These are phyloP conservation scores for Penicillium chermesinum DNA, from an alignment of 495 filamentous ascomycete species.

Conservation along the genomic window DNA sequence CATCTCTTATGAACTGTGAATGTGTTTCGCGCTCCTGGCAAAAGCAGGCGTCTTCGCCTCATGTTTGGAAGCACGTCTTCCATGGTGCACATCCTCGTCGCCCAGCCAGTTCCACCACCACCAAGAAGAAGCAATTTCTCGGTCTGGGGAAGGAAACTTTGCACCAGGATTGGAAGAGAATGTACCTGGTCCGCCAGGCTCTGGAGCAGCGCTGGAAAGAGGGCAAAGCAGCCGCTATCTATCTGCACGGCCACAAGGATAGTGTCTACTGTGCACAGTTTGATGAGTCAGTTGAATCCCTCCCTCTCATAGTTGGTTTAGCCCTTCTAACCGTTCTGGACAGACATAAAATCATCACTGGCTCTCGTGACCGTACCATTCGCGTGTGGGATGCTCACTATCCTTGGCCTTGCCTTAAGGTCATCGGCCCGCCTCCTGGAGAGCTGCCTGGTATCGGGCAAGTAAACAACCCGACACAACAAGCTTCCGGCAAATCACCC, in stretches of 20 bases:
- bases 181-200: conserved; percentile 68
- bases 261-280: conserved; percentile 98
- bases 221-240: conserved; percentile 72
- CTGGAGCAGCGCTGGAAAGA: conserved; percentile 75
- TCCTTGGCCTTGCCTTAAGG: conserved; percentile 71
- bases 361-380: conserved; percentile 90
- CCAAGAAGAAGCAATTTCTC: conserved; percentile 35
- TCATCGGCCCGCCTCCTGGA: conserved; percentile 57
- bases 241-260: conserved; percentile 86
- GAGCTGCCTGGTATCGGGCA: conserved; percentile 25
- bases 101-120: conserved; percentile 39
- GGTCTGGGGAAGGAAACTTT: conserved; percentile 48
- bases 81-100: conserved; percentile 53
- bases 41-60: conserved; percentile 52
- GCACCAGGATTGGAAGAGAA: conserved; percentile 76
- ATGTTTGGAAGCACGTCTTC: conserved; percentile 78
- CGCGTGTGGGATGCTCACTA: conserved; percentile 87
- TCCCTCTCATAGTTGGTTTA: neutral
- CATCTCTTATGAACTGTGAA: conserved; percentile 56
- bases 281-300: conserved; percentile 66
- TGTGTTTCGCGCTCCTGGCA: conserved; percentile 62
- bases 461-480: conserved; percentile 34
- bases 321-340: conserved; percentile 5
- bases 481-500: conserved; percentile 37
- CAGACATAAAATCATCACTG: conserved; percentile 91